Evolutionary conservation across 139 green algal species (phyloP).

Genomic region (Picochlorum sp.): DNA sequence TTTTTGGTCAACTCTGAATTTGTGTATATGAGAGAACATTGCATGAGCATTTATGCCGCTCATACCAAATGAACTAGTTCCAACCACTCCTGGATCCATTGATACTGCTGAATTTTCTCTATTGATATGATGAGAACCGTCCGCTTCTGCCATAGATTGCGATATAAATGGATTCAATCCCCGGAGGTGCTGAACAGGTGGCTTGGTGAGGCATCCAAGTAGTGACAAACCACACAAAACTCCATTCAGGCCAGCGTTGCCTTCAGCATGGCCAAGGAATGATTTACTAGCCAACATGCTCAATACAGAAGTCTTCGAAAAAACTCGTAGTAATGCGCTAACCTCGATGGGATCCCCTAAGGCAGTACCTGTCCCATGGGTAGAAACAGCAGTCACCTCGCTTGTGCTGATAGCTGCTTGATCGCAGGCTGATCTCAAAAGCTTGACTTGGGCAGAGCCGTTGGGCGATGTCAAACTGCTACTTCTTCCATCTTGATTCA

Average conservation of each 20-base stretch:
- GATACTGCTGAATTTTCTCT: no score
- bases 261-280: constrained; percentile 49
- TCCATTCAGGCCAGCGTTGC: constrained; percentile 48
- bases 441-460: constrained; percentile 53
- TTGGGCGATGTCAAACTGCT: constrained; percentile 74
- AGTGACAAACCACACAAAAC: constrained; percentile 38
- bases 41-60: constrained; percentile 38
- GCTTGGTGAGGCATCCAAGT: background rate
- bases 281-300: constrained; percentile 37
- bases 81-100: background rate
- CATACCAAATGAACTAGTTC: constrained; percentile 39
- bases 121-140: no score
- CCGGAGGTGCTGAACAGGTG: constrained; percentile 51
- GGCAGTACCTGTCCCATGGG: constrained; percentile 44
- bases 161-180: constrained; percentile 53
- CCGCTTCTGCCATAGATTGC: constrained; percentile 18
- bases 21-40: constrained; percentile 5
- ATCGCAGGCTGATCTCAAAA: constrained; percentile 41
- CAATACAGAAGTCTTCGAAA: constrained; percentile 4
- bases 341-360: constrained; percentile 45
- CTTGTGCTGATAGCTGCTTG: constrained; percentile 3
- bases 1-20: background rate
- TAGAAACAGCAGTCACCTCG: constrained; percentile 1
- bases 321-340: constrained; percentile 10
- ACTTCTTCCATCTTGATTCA: constrained; percentile 85